Evolutionary conservation across 345 rosid species (phyloP), one percentile per base, ranked within the genome.

Genomic region (Geranium brycei): DNA sequence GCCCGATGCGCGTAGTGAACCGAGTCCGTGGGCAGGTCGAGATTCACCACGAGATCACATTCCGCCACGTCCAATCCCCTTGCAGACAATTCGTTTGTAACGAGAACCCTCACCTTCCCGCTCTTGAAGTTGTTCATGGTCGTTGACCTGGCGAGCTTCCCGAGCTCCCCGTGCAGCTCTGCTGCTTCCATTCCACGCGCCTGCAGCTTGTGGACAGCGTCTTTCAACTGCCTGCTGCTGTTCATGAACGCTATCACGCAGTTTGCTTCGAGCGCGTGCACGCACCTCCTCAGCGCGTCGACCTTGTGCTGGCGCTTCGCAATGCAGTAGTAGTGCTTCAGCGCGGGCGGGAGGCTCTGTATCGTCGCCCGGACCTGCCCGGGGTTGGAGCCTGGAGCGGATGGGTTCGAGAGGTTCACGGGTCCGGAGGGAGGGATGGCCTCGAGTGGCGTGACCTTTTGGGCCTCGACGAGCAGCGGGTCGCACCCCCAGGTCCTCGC

Each of bases 161-260:
- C 92, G n/a, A 93, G 95, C 75, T 84, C 86, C 64, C 99, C 97
- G 66, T 90, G 99, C 61, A 93, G 76, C 78, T 90, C 99, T 8
- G 87, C 83, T 16, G 88, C 87, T 53, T 64, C 80, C 71, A 93
- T 80, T 53, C 95, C 96, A 60, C 91, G 87, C 38, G 97, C 96
- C 80, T 85, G 96, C 28, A 93, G 87, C 75, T 90, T 93, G 79
- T 79, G 86, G 66, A 93, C 96, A 18, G 83, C 89, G 70, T 93
- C 99, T 69, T 88, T 93, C 58, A 93, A 86, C 80, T 88, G 96
- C 74, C 70, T 93, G 8, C 83, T 81, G 73, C 88, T 83, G 78
- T 90, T 93, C 96, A 90, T 93, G 80, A 93, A 90, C 58, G 82
- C 95, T 72, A 93, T 90, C 59, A 90, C 97, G 0, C 87, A 85